Evolutionary conservation across 2,329 filamentous ascomycete species (phyloP).

Genomic region (Incumbomyces delicatus): DNA sequence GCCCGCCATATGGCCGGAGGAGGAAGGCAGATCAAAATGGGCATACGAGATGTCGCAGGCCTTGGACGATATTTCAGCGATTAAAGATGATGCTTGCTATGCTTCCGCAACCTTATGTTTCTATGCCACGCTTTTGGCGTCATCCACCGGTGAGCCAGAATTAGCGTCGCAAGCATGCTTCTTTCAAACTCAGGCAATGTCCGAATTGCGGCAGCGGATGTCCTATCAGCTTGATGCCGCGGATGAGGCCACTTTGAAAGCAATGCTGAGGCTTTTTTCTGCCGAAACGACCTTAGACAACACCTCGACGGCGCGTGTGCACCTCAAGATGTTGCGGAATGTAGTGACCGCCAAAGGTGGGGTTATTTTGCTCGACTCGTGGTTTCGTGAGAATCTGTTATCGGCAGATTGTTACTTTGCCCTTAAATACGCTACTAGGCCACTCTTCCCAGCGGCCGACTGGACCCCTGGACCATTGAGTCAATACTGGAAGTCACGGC

Average conservation of each 20-base stretch:
- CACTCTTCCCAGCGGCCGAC: constrained; percentile 15
- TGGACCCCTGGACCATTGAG: constrained; percentile 19
- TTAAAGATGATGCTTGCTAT: constrained; percentile 16
- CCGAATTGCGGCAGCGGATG: constrained; percentile 14
- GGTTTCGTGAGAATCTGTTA: constrained; percentile 19
- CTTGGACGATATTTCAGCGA: constrained; percentile 14
- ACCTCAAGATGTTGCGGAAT: constrained; percentile 20
- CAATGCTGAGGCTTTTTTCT: constrained; percentile 17
- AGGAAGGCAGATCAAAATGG: constrained; percentile 9
- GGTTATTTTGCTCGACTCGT: constrained; percentile 17
- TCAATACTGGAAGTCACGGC: constrained; percentile 19
- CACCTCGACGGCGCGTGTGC: constrained; percentile 18
- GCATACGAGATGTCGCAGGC: constrained; percentile 14
- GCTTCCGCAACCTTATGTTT: constrained; percentile 17
- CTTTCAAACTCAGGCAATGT: constrained; percentile 18
- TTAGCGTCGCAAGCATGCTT: constrained; percentile 15
- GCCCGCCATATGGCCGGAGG: constrained; percentile 16
- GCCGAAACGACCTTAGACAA: constrained; percentile 18
- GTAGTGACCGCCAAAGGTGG: constrained; percentile 17
- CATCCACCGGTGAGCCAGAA: constrained; percentile 10
- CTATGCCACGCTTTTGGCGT: constrained; percentile 13
- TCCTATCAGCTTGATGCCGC: constrained; percentile 5
- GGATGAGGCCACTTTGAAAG: constrained; percentile 15
- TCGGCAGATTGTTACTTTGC: constrained; percentile 20
- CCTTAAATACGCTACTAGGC: constrained; percentile 18